phyloP scores from a whole-genome alignment of 306 rosid species.

The Glycine soja region DNA sequence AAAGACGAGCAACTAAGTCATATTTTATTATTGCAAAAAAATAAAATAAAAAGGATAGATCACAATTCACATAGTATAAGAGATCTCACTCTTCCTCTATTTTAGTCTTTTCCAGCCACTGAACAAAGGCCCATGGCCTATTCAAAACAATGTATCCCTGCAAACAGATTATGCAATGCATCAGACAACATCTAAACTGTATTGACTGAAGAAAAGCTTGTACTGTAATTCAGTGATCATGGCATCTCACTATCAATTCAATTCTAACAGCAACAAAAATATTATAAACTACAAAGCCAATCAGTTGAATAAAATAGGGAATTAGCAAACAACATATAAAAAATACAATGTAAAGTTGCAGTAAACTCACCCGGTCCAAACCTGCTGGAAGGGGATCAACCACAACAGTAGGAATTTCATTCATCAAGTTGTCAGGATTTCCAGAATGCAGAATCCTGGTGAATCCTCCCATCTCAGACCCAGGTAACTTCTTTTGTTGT shows the following conservation, averaged over 20 bases:
- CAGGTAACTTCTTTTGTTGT: conserved; percentile 67
- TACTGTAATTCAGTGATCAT: neutral
- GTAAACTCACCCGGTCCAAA: conserved; percentile 78
- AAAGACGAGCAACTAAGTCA: conserved; percentile 39
- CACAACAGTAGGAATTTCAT: conserved; percentile 92
- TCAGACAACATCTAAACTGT: conserved; percentile 34
- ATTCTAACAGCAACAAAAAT: conserved; percentile 19
- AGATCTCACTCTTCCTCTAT: conserved; percentile 90
- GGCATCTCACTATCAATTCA: conserved; percentile 9
- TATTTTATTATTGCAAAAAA: neutral
- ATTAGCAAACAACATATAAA: neutral
- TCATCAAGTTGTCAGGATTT: conserved; percentile 88
- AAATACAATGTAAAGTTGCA: conserved; percentile 10
- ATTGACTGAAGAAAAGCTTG: conserved; percentile 4
- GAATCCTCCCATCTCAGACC: conserved; percentile 96
- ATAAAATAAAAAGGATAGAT: conserved; percentile 1
- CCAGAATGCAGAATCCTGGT: conserved; percentile 96
- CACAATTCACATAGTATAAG: conserved; percentile 30
- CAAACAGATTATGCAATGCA: conserved; percentile 25
- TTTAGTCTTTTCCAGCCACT: conserved; percentile 84
- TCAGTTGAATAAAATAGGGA: conserved; percentile 13
- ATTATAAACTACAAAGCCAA: conserved; percentile 6
- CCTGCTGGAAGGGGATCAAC: conserved; percentile 97
- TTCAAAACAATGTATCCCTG: conserved; percentile 93
- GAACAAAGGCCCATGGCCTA: conserved; percentile 99